Evolutionary conservation across 2,329 filamentous ascomycete genomes (phyloP), one percentile per base, ranked within the genome.

Genomic region (Endothia cerciana): DNA sequence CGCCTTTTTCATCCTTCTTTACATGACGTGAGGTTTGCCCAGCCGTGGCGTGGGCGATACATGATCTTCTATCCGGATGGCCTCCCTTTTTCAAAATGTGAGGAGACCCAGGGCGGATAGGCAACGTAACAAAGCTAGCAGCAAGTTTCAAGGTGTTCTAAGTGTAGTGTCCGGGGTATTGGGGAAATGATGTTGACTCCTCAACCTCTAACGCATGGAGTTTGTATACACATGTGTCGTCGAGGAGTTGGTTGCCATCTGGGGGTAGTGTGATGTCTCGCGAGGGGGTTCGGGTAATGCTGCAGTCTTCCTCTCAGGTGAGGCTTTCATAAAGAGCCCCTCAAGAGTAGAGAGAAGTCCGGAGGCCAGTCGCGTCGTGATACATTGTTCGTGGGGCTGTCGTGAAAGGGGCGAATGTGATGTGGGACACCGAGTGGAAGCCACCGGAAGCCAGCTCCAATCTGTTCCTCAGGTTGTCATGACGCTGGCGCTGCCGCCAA

Each of bases 401-500:
- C 57, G 6, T 36, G n/a, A 53, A 63, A 58, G 58, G 68, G 63
- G 68, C 59, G 60, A 63, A 58, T 43, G 40, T 65, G 64, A 62
- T 66, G 61, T 61, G 65, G 45, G 58, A 67, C 43, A 56, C 62
- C 49, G 61, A 58, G 53, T 36, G 45, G 33, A 56, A 63, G 67
- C 56, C 57, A 57, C 19, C 22, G 57, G 49, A 36, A 62, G 63
- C 64, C 47, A 47, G 19, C 51, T 17, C 51, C 53, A n/a, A 51
- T 30, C 28, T 6, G 25, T 36, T 49, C 67, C 70, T 80, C 79
- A 85, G 69, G 79, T 79, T 63, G 81, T 77, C 83, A 87, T 87
- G 72, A 85, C 80, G 63, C 77, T 81, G 72, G 75, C 76, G 60
- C 77, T 74, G 70, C 86, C 86, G 66, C 85, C 85, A 62, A 89